A percentile compares a stretch with the other conserved stretches of the same genome.
These are phyloP conservation scores for Paraconiothyrium brasiliense DNA, from an alignment of 2,329 filamentous ascomycete species.

Conservation along the genomic window DNA sequence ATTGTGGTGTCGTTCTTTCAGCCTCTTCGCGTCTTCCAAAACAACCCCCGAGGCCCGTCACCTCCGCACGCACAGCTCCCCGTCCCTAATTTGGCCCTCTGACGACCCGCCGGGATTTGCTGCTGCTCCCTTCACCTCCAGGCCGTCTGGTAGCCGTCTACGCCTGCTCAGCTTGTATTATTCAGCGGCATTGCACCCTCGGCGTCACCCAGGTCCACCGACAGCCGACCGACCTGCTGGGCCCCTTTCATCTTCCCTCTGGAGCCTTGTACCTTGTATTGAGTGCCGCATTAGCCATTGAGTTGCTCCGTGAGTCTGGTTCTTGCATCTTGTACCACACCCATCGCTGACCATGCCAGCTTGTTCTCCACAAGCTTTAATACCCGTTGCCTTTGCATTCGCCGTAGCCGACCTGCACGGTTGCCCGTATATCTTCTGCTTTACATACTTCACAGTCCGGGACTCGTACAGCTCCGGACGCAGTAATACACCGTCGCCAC, in stretches of 20 bases:
- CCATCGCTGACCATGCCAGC: conserved; percentile 30
- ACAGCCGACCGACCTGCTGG: conserved; percentile 31
- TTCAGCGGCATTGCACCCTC: conserved; percentile 26
- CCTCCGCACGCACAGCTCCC: conserved; percentile 29
- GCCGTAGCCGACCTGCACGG: conserved; percentile 34
- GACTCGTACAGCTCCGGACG: conserved; percentile 59
- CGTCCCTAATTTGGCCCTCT: conserved; percentile 36
- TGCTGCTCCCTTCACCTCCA: conserved; percentile 25
- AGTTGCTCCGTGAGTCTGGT: conserved; percentile 39
- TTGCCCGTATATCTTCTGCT: conserved; percentile 46
- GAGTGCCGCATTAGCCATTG: conserved; percentile 38
- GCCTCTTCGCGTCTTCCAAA: conserved; percentile 42
- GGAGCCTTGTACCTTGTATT: conserved; percentile 36
- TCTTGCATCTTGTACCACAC: background rate
- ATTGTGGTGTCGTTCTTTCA: conserved; percentile 50
- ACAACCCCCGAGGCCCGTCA: conserved; percentile 37
- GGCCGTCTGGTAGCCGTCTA: conserved; percentile 26
- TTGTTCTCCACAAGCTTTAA: conserved; percentile 42
- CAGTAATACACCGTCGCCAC: conserved; percentile 73
- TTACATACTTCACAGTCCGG: conserved; percentile 52
- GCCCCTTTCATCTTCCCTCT: conserved; percentile 39
- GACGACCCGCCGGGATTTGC: conserved; percentile 30
- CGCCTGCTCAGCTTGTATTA: conserved; percentile 25
- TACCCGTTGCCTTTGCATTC: conserved; percentile 39
- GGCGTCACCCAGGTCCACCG: conserved; percentile 26